Conservation (phyloP, 352 stramenopile species). For the Aphanomyces stellatus region DNA sequence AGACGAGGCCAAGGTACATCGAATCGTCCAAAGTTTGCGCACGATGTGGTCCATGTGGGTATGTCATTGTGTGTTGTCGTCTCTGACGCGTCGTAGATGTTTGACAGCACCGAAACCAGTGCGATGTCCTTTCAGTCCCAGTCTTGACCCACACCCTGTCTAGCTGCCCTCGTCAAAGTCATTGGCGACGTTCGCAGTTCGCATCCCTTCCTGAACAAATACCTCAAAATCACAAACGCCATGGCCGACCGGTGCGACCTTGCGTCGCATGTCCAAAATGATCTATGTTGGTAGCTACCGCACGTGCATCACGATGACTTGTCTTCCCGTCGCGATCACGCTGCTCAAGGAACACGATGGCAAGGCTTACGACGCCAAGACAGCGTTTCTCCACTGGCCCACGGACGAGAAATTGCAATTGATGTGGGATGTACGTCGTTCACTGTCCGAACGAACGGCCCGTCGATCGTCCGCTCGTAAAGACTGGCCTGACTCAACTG, state of each 20-base stretch:
- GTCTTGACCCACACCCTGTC: background rate
- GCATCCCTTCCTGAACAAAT: constrained; percentile 46
- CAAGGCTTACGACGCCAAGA: constrained; percentile 18
- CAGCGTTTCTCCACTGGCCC: background rate
- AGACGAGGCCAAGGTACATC: constrained; percentile 48
- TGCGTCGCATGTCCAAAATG: background rate
- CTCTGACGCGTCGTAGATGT: constrained; percentile 4
- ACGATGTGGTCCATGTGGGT: constrained; percentile 72
- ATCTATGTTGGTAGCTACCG: constrained; percentile 28
- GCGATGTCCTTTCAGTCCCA: background rate
- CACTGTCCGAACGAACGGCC: too few relatives aligned
- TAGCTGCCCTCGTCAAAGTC: constrained; percentile 42
- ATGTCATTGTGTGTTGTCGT: constrained; percentile 14
- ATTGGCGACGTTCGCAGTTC: constrained; percentile 51
- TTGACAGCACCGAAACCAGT: constrained; percentile 29
- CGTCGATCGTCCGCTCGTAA: background rate
- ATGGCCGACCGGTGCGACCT: constrained; percentile 26
- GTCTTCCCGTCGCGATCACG: constrained; percentile 33
- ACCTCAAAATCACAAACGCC: constrained; percentile 48
- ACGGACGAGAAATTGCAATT: constrained; percentile 9
- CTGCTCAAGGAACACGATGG: constrained; percentile 28
- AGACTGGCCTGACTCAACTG: constrained; percentile 7
- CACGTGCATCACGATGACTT: constrained; percentile 29
- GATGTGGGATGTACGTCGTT: constrained; percentile 12
- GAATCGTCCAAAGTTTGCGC: constrained; percentile 39